Evolutionary conservation across 2,329 filamentous ascomycete species (phyloP).

Genomic region (Colletotrichum higginsianum): DNA sequence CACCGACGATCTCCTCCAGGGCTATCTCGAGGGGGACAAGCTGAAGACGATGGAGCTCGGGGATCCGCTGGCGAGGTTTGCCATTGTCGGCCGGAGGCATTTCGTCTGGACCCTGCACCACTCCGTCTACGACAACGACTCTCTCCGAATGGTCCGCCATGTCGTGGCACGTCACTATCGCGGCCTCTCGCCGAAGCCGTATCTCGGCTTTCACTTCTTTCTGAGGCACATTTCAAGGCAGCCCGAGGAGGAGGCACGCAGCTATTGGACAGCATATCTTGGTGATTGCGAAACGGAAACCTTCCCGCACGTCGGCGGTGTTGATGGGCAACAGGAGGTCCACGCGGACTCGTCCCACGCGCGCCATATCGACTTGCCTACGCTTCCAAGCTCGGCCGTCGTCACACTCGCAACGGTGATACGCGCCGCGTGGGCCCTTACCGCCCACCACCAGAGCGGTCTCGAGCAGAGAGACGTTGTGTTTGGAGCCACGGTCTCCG

Average conservation of each 20-base stretch:
- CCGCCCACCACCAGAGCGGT: constrained; percentile 5
- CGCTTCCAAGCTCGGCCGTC: not conserved
- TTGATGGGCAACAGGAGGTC: not conserved
- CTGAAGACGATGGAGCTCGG: constrained; percentile 42
- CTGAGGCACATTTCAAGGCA: not conserved
- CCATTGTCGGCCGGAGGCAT: constrained; percentile 8
- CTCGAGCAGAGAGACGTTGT: constrained; percentile 37
- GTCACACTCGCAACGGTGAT: constrained; percentile 26
- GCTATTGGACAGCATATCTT: not conserved
- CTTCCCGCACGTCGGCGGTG: not conserved
- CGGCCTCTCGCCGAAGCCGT: not conserved
- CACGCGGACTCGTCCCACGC: not conserved
- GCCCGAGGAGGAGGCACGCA: not conserved
- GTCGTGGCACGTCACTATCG: no score
- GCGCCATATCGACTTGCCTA: not conserved
- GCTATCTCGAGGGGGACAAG: constrained; percentile 4
- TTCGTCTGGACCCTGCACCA: constrained; percentile 3
- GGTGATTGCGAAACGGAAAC: not conserved
- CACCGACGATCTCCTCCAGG: not conserved
- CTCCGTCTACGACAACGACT: not conserved
- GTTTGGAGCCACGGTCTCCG: constrained; percentile 47
- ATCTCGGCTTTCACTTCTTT: not conserved
- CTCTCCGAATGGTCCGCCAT: not conserved
- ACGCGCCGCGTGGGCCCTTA: constrained; percentile 49
- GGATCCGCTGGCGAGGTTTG: constrained; percentile 38